These are phyloP conservation scores for Cryphonectria nitschkei DNA, from an alignment of 2,329 filamentous ascomycete genomes.

Conservation along the genomic window DNA sequence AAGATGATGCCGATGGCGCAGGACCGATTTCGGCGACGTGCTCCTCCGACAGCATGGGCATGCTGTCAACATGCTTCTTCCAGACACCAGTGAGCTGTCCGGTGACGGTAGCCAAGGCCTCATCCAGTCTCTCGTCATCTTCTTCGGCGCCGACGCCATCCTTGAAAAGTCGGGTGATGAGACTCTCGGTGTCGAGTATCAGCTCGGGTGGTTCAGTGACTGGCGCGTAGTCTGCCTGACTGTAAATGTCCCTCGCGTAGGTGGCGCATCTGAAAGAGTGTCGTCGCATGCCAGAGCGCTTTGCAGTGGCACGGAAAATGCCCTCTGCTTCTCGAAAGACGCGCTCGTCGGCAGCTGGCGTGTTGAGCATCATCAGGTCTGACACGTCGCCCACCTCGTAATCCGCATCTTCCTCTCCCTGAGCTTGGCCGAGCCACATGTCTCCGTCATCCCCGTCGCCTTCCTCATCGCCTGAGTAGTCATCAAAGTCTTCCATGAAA, in stretches of 20 bases:
- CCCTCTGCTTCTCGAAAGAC: slow-evolving; percentile 59
- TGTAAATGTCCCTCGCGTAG: slow-evolving; percentile 73
- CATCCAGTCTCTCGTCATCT: slow-evolving; percentile 59
- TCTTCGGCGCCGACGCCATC: slow-evolving; percentile 61
- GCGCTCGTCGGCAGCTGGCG: slow-evolving; percentile 57
- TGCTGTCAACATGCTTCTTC: slow-evolving; percentile 55
- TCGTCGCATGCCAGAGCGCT: slow-evolving; percentile 45
- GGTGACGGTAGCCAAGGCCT: slow-evolving; percentile 58
- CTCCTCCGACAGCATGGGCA: slow-evolving; percentile 55
- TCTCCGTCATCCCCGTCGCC: slow-evolving; percentile 46
- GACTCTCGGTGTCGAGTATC: slow-evolving; percentile 74
- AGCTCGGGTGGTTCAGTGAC: slow-evolving; percentile 73
- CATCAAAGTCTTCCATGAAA: slow-evolving; percentile 35
- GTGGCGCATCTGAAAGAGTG: slow-evolving; percentile 67
- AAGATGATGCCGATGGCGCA: slow-evolving; percentile 61
- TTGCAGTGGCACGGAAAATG: slow-evolving; percentile 57
- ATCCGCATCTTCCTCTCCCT: slow-evolving; percentile 43
- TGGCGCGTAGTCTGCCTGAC: slow-evolving; percentile 58
- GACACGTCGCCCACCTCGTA: slow-evolving; percentile 48
- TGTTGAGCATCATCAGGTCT: slow-evolving; percentile 59
- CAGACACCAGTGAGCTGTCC: slow-evolving; percentile 58
- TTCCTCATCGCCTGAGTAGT: slow-evolving; percentile 30
- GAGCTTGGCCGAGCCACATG: slow-evolving; percentile 54
- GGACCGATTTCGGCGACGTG: slow-evolving; percentile 67
- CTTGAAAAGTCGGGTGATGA: slow-evolving; percentile 68